A percentile compares a stretch with the other conserved stretches of the same genome.
These are phyloP conservation scores for Fermentozyma sake DNA, from an alignment of 1,139 yeast genomes.

Conservation along the genomic window DNA sequence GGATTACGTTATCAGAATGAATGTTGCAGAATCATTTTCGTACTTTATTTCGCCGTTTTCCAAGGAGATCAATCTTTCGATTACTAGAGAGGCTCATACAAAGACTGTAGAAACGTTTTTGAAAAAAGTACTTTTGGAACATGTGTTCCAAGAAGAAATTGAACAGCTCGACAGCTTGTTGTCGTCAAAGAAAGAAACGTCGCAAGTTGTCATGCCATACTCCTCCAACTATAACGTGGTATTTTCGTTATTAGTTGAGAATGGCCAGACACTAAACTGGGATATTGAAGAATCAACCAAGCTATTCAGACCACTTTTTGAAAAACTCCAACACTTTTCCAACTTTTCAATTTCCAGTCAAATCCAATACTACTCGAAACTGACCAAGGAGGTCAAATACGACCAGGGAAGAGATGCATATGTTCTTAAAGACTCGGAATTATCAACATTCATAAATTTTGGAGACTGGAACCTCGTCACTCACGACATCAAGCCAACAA, in stretches of 20 bases:
- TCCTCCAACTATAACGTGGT: constrained; percentile 64
- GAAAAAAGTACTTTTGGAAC: constrained; percentile 27
- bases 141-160: constrained; percentile 35
- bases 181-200: constrained; percentile 6
- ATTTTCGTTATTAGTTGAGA: constrained; percentile 50
- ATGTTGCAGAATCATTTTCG: constrained; percentile 15
- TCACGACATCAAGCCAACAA: constrained; percentile 55
- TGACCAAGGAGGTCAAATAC: constrained; percentile 24
- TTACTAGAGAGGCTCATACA: constrained; percentile 24
- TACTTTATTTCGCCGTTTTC: constrained; percentile 32
- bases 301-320: constrained; percentile 25
- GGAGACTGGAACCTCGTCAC: constrained; percentile 73
- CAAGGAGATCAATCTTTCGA: constrained; percentile 21
- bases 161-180: constrained; percentile 16
- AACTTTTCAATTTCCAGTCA: constrained; percentile 78
- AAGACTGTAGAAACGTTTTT: constrained; percentile 32
- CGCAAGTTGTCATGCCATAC: constrained; percentile 45
- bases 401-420: constrained; percentile 26
- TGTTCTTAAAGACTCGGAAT: constrained; percentile 38
- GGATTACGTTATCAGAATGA: constrained; percentile 22
- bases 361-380: constrained; percentile 61
- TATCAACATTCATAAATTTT: constrained; percentile 69
- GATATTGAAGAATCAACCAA: constrained; percentile 27
- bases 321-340: constrained; percentile 44
- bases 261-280: constrained; percentile 39